Conservation (phyloP, 2,329 filamentous ascomycete species). For the Aureobasidium lini region DNA sequence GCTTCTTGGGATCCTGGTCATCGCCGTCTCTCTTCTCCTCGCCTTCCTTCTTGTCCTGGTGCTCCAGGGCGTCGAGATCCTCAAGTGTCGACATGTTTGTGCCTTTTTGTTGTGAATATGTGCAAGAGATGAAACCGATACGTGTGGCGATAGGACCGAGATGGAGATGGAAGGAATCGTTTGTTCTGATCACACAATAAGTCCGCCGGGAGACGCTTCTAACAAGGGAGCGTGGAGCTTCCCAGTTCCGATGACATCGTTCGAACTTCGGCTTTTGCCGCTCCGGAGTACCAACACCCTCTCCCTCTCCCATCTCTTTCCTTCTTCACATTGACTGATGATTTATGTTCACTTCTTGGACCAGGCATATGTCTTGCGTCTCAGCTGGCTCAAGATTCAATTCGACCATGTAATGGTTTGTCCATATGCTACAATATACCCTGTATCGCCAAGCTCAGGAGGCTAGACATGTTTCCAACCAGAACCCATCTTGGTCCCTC, state of each 20-base stretch:
- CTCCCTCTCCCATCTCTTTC: too few relatives aligned
- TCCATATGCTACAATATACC: too few relatives aligned
- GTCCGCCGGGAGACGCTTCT: neutral
- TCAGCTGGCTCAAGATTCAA: too few relatives aligned
- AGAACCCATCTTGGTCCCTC: too few relatives aligned
- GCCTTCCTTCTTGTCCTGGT: slow-evolving; percentile 66
- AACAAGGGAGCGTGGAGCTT: neutral
- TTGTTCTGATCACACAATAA: neutral
- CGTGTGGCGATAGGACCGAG: neutral
- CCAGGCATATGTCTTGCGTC: too few relatives aligned
- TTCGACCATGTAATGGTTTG: too few relatives aligned
- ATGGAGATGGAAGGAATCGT: neutral
- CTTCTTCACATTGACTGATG: too few relatives aligned
- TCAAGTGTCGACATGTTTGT: slow-evolving; percentile 77
- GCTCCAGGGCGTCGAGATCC: slow-evolving; percentile 84
- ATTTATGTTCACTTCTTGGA: too few relatives aligned
- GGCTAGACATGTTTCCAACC: too few relatives aligned
- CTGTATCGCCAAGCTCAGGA: too few relatives aligned
- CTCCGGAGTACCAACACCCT: neutral
- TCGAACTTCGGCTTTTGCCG: neutral
- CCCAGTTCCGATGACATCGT: slow-evolving; percentile 4
- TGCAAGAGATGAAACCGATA: neutral
- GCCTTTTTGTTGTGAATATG: neutral
- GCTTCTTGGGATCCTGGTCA: slow-evolving; percentile 47
- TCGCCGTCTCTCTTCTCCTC: slow-evolving; percentile 53